Percentiles rank a stretch among this genome's conserved stretches.
phyloP scores from a whole-genome alignment of 1,284 basidiomycete genomes.

The Melampsora americana region DNA sequence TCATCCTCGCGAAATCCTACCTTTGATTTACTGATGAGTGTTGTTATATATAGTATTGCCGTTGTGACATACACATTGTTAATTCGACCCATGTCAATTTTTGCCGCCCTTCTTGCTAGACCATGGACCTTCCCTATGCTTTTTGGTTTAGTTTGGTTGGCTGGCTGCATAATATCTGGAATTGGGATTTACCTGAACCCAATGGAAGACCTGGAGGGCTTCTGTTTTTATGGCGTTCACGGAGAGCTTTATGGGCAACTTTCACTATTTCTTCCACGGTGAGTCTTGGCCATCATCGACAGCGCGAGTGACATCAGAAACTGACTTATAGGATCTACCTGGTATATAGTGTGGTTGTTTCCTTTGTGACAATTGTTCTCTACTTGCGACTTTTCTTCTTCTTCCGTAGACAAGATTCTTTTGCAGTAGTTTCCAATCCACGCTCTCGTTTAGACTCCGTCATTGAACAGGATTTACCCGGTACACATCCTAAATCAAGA shows the following conservation, averaged over 20 bases:
- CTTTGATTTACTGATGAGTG: neutral
- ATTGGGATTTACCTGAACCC: neutral
- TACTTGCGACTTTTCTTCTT: slow-evolving; percentile 5
- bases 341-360: neutral
- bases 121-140: neutral
- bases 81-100: neutral
- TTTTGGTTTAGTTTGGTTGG: neutral
- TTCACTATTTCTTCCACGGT: slow-evolving; percentile 5
- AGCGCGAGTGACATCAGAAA: neutral
- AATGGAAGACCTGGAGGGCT: slow-evolving; percentile 9
- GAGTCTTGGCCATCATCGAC: neutral
- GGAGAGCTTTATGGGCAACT: slow-evolving; percentile 1
- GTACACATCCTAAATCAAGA: too few species aligned
- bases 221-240: neutral
- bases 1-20: neutral
- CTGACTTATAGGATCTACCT: neutral
- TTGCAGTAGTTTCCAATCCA: too few species aligned
- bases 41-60: neutral
- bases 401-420: neutral
- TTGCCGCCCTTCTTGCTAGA: neutral
- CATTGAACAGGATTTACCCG: too few species aligned
- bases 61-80: slow-evolving; percentile 2
- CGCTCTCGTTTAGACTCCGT: too few species aligned
- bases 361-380: neutral
- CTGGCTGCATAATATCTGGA: neutral